Conservation (phyloP, 257 asterid genomes). For the Primulina eburnea region DNA sequence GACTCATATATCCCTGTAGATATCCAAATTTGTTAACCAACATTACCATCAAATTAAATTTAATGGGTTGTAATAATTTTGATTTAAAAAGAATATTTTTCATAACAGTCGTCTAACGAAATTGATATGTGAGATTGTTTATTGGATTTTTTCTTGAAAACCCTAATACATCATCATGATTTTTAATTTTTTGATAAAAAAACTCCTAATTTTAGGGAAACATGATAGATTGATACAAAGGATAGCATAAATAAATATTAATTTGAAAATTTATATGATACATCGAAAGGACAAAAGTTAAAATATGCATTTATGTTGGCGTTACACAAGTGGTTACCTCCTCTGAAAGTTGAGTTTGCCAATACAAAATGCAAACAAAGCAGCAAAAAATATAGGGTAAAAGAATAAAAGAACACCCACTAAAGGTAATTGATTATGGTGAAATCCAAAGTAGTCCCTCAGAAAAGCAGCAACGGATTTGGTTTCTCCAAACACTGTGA, state of each 20-base stretch:
- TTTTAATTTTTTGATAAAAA: no score
- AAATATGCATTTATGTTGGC: no score
- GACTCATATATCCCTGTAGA: background rate
- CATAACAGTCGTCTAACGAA: no score
- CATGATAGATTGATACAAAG: background rate
- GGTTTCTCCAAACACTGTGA: slow-evolving; percentile 34
- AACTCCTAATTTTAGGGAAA: no score
- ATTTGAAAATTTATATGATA: background rate
- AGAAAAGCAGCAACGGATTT: slow-evolving; percentile 38
- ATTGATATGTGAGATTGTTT: no score
- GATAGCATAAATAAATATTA: background rate
- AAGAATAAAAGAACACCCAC: slow-evolving; percentile 40
- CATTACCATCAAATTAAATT: no score
- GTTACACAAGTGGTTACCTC: slow-evolving; percentile 26
- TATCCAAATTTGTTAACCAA: no score
- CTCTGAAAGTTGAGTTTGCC: slow-evolving; percentile 41
- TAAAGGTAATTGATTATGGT: slow-evolving; percentile 38
- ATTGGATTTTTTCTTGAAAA: no score
- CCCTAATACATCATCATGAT: no score
- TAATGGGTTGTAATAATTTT: no score
- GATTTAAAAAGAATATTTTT: no score
- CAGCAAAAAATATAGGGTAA: slow-evolving; percentile 42
- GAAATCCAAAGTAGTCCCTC: slow-evolving; percentile 44
- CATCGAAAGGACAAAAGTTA: background rate
- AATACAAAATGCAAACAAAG: slow-evolving; percentile 34